These are phyloP conservation scores for Silybum marianum DNA, from an alignment of 129 eudicot genomes.

Conservation along the genomic window DNA sequence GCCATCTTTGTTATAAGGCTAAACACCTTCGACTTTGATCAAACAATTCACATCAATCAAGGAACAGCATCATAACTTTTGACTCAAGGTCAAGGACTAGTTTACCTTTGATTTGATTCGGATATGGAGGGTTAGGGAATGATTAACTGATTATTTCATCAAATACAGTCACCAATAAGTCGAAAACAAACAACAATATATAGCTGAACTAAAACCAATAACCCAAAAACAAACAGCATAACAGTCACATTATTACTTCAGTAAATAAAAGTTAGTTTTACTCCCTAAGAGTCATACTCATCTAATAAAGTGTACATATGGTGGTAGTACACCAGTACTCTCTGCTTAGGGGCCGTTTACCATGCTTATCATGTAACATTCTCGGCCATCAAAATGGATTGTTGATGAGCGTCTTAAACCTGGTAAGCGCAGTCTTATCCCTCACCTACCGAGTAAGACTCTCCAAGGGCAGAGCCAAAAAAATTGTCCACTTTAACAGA, in stretches of 20 bases:
- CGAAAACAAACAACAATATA: not conserved
- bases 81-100: not conserved
- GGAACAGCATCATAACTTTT: not conserved
- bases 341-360: too few relatives aligned
- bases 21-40: conserved; percentile 63
- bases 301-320: too few relatives aligned
- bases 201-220: not conserved
- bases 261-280: not conserved
- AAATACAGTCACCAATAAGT: too few relatives aligned
- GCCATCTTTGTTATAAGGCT: conserved; percentile 59
- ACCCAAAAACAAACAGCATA: not conserved
- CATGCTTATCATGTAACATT: too few relatives aligned
- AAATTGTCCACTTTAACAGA: too few relatives aligned
- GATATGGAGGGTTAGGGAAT: not conserved
- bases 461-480: too few relatives aligned
- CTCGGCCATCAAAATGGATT: too few relatives aligned
- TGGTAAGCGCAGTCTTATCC: too few relatives aligned
- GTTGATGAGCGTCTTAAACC: too few relatives aligned
- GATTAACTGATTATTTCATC: not conserved
- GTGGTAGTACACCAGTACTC: too few relatives aligned
- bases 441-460: too few relatives aligned
- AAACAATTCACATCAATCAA: not conserved
- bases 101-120: conserved; percentile 11
- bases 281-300: not conserved
- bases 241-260: not conserved